Percentiles rank a stretch among this genome's conserved stretches.
These are phyloP conservation scores for Aspergillus pseudoviridinutans DNA, from an alignment of 2,329 filamentous ascomycete genomes.

Conservation along the genomic window DNA sequence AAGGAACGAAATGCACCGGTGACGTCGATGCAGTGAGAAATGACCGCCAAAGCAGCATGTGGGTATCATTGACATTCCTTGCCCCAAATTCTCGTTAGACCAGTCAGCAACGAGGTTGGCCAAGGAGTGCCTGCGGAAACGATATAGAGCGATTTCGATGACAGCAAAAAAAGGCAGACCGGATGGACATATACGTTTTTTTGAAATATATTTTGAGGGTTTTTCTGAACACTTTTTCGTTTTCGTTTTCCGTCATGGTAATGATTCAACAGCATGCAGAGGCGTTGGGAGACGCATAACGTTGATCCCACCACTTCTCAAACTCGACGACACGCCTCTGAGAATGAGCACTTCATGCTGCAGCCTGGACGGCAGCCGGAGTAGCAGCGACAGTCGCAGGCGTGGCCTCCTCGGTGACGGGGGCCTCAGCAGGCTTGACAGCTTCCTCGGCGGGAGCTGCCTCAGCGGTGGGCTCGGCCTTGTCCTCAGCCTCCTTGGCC, in stretches of 20 bases:
- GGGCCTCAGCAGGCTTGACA: slow-evolving; percentile 23
- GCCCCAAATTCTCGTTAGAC: slow-evolving; percentile 8
- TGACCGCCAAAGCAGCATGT: slow-evolving; percentile 24
- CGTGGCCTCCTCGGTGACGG: slow-evolving; percentile 29
- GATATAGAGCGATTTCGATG: slow-evolving; percentile 4
- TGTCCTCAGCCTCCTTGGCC: slow-evolving; percentile 25
- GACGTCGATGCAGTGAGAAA: slow-evolving; percentile 19
- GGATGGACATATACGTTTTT: slow-evolving; percentile 6
- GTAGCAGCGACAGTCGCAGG: slow-evolving; percentile 30
- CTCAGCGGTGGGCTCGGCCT: slow-evolving; percentile 25
- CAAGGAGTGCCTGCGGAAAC: slow-evolving; percentile 27
- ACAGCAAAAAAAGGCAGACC: slow-evolving; percentile 13
- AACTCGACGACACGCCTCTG: slow-evolving; percentile 34
- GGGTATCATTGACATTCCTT: slow-evolving; percentile 31
- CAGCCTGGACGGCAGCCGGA: slow-evolving; percentile 39
- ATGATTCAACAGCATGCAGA: slow-evolving; percentile 19
- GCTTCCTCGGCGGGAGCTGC: slow-evolving; percentile 25
- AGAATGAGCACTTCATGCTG: slow-evolving; percentile 36
- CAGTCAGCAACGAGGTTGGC: slow-evolving; percentile 7
- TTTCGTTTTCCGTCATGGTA: slow-evolving; percentile 1
- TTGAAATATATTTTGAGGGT: slow-evolving; percentile 2
- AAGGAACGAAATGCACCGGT: slow-evolving; percentile 27
- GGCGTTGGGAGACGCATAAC: slow-evolving; percentile 25
- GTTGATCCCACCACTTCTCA: slow-evolving; percentile 41
- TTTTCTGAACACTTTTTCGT: slow-evolving; percentile 4